Evolutionary conservation across 2,329 filamentous ascomycete genomes (phyloP), one percentile per base, ranked within the genome.

Genomic region (Penicillium oxalicum): DNA sequence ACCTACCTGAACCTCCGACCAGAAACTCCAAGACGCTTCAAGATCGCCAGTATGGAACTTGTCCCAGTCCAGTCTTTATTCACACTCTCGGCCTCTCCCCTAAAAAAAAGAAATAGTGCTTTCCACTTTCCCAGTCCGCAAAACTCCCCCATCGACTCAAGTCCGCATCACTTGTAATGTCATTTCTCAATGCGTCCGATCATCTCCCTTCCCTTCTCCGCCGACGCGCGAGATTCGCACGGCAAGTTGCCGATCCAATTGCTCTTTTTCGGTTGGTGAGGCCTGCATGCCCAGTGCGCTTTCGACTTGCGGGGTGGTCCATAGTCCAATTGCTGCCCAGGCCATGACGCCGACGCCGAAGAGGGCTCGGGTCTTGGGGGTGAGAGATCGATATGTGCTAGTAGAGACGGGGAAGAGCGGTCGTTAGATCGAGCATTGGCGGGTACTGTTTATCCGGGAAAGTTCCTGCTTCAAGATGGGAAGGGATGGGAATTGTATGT

Each of bases 251-350:
- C 61, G 59, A 48, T 81, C 76, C 53, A 95, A 67, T 9, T 79
- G 79, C 50, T 82, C 80, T 65, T 82, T 84, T 63, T 95, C 89
- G 61, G 86, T 75, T 53, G 88, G 82, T 0, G 82, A 85, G 1
- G 90, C 81, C 35, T 79, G 82, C 67, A 88, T 79, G 5, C 86
- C 87, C 52, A 91, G 78, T 37, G 78, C 82, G 63, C 86, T 79
- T 70, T 91, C 90, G 12, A 85, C 82, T 49, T 77, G 76, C 63
- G 91, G 86, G 4, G 86, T 82, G 13, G 87, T 63, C 63, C 85
- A 84, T n/a, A 93, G 76, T 12, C 88, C 91, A 36, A 82, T 72
- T 36, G 75, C 72, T 11, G 88, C 88, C 81, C 89, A 95, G 32
- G 80, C 80, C 62, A 95, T 81, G 56, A 95, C 71, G 59, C 83